Percentiles rank a stretch among this genome's conserved stretches.
Conservation (phyloP, 129 eudicot species). For the Kitagawia praeruptora region DNA sequence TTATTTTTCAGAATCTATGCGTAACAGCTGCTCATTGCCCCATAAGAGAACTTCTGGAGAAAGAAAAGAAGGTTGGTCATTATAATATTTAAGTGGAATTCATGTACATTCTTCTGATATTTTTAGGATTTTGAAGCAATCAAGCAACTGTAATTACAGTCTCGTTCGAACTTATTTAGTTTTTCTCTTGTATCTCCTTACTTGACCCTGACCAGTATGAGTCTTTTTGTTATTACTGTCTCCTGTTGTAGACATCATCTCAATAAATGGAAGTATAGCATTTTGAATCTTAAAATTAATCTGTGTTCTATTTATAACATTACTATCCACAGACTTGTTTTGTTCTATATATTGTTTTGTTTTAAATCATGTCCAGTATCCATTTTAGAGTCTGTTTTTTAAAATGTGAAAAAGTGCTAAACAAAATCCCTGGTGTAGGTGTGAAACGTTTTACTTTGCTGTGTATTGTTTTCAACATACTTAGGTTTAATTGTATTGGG, state of each 20-base stretch:
- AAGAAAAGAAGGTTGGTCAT: conserved; percentile 63
- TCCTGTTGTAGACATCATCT: neutral
- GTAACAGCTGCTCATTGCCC: conserved; percentile 96
- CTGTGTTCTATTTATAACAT: neutral
- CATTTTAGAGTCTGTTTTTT: no score
- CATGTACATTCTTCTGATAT: neutral
- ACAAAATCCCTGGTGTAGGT: neutral
- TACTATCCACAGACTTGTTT: neutral
- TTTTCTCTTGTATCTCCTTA: neutral
- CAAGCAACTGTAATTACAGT: neutral
- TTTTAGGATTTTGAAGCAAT: neutral
- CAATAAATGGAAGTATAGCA: neutral
- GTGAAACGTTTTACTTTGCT: neutral
- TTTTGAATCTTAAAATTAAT: neutral
- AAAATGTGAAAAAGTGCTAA: no score
- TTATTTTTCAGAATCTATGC: conserved; percentile 64
- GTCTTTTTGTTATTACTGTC: neutral
- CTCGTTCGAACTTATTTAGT: neutral
- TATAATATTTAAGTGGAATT: neutral
- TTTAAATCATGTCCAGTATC: neutral
- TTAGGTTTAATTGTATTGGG: neutral
- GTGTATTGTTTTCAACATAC: neutral
- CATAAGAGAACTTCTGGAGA: conserved; percentile 77
- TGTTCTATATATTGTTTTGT: neutral
- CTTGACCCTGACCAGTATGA: neutral